These are phyloP conservation scores for Fusarium fujikuroi DNA, from an alignment of 2,329 filamentous ascomycete genomes.

Conservation along the genomic window DNA sequence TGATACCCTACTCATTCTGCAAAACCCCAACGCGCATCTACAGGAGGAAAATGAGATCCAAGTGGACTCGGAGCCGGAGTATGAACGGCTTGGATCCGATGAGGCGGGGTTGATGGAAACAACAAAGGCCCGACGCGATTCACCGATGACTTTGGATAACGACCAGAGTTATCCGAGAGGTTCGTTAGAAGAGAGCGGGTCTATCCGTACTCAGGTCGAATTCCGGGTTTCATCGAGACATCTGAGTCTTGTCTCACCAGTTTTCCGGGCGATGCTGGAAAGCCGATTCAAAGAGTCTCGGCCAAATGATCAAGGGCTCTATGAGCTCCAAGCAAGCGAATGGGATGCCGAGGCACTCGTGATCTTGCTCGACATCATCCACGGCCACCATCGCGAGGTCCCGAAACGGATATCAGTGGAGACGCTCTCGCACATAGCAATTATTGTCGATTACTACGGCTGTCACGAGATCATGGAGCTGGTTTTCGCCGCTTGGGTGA, in stretches of 20 bases:
- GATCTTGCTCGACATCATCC: conserved; percentile 46
- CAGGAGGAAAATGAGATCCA: not conserved
- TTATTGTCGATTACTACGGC: conserved; percentile 47
- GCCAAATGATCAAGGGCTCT: conserved; percentile 5
- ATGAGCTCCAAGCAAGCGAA: conserved; percentile 15
- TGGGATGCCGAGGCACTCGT: conserved; percentile 47
- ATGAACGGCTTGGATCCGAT: conserved; percentile 3
- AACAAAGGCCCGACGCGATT: conserved; percentile 11
- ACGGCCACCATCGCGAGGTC: conserved; percentile 40
- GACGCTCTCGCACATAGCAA: conserved; percentile 43
- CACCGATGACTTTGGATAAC: conserved; percentile 18
- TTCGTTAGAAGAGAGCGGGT: not conserved
- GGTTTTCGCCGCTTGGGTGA: conserved; percentile 17
- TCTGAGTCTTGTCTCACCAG: conserved; percentile 23
- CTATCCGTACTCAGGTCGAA: conserved; percentile 5
- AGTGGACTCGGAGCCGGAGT: conserved; percentile 19
- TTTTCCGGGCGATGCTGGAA: conserved; percentile 28
- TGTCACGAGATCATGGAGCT: conserved; percentile 43
- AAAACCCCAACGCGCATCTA: conserved; percentile 4
- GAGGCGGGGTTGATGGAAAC: conserved; percentile 12
- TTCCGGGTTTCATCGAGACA: conserved; percentile 28
- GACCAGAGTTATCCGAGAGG: conserved; percentile 13
- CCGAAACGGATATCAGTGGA: conserved; percentile 36
- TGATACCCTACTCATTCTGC: conserved; percentile 18
- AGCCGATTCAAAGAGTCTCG: conserved; percentile 17